Conservation (phyloP, 805 yeast species). For the Metschnikowia corniflorae region DNA sequence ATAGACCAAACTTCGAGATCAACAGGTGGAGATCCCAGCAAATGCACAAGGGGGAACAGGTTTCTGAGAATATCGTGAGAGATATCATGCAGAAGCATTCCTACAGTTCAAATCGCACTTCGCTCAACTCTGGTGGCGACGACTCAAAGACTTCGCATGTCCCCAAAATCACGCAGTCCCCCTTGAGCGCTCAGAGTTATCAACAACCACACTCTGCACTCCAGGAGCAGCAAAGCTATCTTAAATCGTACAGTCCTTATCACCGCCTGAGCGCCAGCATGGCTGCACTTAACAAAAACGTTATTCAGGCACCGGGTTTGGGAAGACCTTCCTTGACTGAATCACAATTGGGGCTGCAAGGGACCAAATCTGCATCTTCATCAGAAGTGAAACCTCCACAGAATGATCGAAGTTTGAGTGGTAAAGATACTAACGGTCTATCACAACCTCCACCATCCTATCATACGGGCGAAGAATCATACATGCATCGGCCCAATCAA, state of each 20-base stretch:
- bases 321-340: conserved; percentile 1
- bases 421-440: no score
- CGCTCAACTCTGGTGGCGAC: not conserved
- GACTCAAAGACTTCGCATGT: not conserved
- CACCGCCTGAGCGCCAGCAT: conserved; percentile 9
- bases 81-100: conserved; percentile 7
- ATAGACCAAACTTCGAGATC: conserved; percentile 10
- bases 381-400: no score
- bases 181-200: no score
- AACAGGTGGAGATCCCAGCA: conserved; percentile 11
- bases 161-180: no score
- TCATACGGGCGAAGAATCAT: no score
- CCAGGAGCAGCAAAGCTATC: no score
- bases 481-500: no score
- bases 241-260: conserved; percentile 7
- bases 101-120: not conserved
- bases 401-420: no score
- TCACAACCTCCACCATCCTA: no score
- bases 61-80: conserved; percentile 6
- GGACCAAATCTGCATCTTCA: no score
- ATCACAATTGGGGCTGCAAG: no score
- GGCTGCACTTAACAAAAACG: conserved; percentile 4
- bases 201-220: no score
- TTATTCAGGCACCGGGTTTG: not conserved
- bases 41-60: conserved; percentile 6